These are phyloP conservation scores for Monilinia polystroma DNA, from an alignment of 2,329 filamentous ascomycete species.

Conservation along the genomic window DNA sequence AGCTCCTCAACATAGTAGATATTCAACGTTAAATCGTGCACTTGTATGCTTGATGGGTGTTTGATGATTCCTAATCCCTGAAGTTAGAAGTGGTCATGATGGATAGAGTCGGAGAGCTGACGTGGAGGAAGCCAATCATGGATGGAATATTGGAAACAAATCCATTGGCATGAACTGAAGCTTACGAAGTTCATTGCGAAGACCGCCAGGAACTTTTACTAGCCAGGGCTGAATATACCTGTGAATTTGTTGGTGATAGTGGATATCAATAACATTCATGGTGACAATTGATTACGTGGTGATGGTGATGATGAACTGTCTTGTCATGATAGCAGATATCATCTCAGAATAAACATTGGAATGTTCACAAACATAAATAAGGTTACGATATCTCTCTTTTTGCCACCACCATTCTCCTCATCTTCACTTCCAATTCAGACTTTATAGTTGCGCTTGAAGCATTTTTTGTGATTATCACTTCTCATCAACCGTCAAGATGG, in stretches of 20 bases:
- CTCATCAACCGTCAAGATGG: slow-evolving; percentile 5
- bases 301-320: not conserved
- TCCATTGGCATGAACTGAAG: slow-evolving; percentile 1
- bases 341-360: not conserved
- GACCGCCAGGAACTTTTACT: not conserved
- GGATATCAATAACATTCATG: not conserved
- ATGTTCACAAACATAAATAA: slow-evolving; percentile 7
- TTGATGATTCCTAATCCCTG: not conserved
- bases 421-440: not conserved
- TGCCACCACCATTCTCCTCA: not conserved
- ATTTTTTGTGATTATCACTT: not conserved
- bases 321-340: not conserved
- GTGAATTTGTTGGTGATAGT: not conserved
- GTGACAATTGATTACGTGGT: not conserved
- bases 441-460: not conserved
- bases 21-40: not conserved
- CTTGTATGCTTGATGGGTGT: not conserved
- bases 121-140: not conserved
- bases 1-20: not conserved
- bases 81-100: not conserved
- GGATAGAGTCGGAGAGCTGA: not conserved
- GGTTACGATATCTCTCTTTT: not conserved
- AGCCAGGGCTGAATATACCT: not conserved
- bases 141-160: not conserved
- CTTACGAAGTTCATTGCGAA: slow-evolving; percentile 21